Evolutionary conservation across 345 rosid genomes (phyloP).

Genomic region (Brassica incana): DNA sequence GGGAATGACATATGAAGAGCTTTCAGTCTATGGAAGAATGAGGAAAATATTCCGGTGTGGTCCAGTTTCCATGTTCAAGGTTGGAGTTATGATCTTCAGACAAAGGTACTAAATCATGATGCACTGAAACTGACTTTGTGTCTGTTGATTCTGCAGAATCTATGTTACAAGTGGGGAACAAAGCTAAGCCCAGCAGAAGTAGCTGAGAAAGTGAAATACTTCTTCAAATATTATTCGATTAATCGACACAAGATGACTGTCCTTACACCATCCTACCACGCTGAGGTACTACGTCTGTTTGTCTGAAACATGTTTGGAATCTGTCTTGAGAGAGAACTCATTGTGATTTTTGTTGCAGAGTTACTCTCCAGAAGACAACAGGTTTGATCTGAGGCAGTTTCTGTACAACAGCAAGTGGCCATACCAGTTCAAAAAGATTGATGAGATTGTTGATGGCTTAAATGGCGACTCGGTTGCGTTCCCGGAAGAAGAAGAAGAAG

Average conservation of each 20-base stretch:
- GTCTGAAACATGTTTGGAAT: neutral
- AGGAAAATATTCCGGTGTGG: constrained; percentile 84
- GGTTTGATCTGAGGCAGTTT: constrained; percentile 89
- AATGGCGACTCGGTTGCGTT: constrained; percentile 60
- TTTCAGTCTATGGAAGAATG: constrained; percentile 80
- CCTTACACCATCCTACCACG: constrained; percentile 91
- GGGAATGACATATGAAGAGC: constrained; percentile 96
- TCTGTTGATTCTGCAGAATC: constrained; percentile 61
- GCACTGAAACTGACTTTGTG: constrained; percentile 20
- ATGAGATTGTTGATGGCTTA: constrained; percentile 65
- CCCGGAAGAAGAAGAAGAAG: constrained; percentile 33
- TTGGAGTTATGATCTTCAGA: constrained; percentile 2
- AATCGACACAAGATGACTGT: constrained; percentile 97
- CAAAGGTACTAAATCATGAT: neutral
- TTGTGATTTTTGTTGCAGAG: constrained; percentile 52
- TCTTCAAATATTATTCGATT: constrained; percentile 92
- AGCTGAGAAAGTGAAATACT: constrained; percentile 87
- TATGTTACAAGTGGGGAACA: constrained; percentile 90
- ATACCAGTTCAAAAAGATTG: constrained; percentile 81
- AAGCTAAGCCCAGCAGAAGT: constrained; percentile 75
- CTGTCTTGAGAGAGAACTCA: neutral
- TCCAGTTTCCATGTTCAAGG: constrained; percentile 99
- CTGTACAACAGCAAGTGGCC: constrained; percentile 88
- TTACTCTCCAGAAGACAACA: constrained; percentile 91
- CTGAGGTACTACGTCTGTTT: constrained; percentile 66